Evolutionary conservation across 2,329 filamentous ascomycete genomes (phyloP).

Genomic region (Phyllosticta citrichinensis): DNA sequence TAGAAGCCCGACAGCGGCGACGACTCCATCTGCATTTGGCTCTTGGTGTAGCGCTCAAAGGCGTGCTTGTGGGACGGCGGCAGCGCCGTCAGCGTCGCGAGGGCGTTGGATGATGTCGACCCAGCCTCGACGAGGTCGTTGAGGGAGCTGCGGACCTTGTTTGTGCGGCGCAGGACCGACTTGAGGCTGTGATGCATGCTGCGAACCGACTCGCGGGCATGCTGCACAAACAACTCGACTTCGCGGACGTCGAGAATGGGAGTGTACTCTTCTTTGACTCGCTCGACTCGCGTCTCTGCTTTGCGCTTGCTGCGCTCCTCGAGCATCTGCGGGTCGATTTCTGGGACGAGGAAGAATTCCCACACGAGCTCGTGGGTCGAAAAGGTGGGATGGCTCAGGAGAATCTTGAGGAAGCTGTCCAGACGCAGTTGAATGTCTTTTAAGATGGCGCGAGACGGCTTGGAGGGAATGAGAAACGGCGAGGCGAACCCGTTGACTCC

Average conservation of each 20-base stretch:
- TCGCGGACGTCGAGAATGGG: constrained; percentile 72
- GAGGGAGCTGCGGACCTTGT: constrained; percentile 56
- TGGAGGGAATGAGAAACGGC: constrained; percentile 86
- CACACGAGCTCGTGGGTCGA: constrained; percentile 94
- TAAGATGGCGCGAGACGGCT: constrained; percentile 76
- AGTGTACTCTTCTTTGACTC: constrained; percentile 77
- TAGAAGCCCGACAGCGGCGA: constrained; percentile 67
- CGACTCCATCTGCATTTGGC: constrained; percentile 56
- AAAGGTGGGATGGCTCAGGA: constrained; percentile 85
- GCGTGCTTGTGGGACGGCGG: constrained; percentile 59
- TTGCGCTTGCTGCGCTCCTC: constrained; percentile 80
- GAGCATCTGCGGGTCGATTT: constrained; percentile 84
- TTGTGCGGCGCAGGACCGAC: constrained; percentile 69
- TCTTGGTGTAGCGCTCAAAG: constrained; percentile 60
- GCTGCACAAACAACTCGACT: constrained; percentile 85
- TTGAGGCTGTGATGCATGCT: constrained; percentile 75
- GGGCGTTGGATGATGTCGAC: constrained; percentile 39
- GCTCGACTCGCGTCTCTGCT: constrained; percentile 71
- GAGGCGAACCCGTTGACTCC: constrained; percentile 66
- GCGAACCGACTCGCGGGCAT: constrained; percentile 82
- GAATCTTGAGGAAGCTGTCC: constrained; percentile 77
- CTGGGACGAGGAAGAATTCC: constrained; percentile 97
- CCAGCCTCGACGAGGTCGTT: constrained; percentile 61
- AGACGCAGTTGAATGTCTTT: constrained; percentile 80
- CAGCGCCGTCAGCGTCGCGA: constrained; percentile 54